Base-by-base conservation (phyloP, 805 yeast species). In the Barnettozyma wickerhamii region DNA sequence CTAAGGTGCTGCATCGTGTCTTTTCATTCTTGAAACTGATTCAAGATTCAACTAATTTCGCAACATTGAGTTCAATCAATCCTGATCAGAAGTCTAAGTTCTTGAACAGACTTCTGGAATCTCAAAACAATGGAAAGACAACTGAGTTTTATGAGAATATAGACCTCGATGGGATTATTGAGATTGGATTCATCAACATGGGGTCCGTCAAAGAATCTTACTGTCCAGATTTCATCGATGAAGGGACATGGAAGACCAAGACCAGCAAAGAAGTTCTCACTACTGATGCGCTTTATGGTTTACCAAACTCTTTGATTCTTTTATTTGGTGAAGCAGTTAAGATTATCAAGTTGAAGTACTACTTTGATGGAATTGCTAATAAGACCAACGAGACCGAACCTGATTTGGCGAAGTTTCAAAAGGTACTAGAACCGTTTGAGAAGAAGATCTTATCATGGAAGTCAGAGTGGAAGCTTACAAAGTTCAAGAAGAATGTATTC, bases 251-350 rank as follows among this genome's bases (percentile, higher is more conserved):
- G 18, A 43, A 65, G 61, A 36, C 67, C 66, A 19, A 66, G 53
- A 47, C 66, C 23, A 56, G 68, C 57, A 65, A 59, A 45, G 76
- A 73, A 28, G 75, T 75, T 39, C 69, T 82, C 46, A 80, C 89
- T 7, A 81, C 90, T 1, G 95, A 84, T 59, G 85, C 90, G 0
- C 66, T 87, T 37, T 87, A 85, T 57, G 95, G 95, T 1, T 65
- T 88, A 41, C 95, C 96, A 7, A 86, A 84, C 53, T 83, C 95
- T 3, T 65, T 88, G 32, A 81, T 86, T 41, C 52, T 80, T 18
- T 63, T 87, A 40, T 85, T 88, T 61, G 75, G 84, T 43, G 86
- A 83, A 47, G 80, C 84, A 13, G 87, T 84, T 2, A 77, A 77
- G 43, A 58, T 85, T 27, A 69, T 84, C 14, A 69, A 90, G 38